Conservation (phyloP, 2,329 filamentous ascomycete species). For the Calonectria montana region DNA sequence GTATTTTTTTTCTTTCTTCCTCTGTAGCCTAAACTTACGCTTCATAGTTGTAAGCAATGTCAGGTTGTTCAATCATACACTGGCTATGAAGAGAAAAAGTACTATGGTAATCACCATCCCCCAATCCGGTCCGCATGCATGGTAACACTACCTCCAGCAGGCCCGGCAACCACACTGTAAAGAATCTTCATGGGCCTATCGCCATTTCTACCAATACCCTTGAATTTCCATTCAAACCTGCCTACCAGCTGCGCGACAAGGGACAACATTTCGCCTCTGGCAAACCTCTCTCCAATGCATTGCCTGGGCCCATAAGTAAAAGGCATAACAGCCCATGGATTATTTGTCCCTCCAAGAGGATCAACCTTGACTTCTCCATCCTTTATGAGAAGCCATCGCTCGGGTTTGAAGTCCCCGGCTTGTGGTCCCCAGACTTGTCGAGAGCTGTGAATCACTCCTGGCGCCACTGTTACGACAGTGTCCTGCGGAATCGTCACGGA, state of each 20-base stretch:
- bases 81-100: too few relatives aligned
- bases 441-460: slow-evolving; percentile 15
- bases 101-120: slow-evolving; percentile 21
- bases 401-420: slow-evolving; percentile 9
- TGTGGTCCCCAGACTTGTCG: slow-evolving; percentile 9
- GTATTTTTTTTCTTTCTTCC: too few relatives aligned
- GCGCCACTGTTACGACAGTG: slow-evolving; percentile 13
- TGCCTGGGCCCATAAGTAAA: slow-evolving; percentile 18
- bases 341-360: slow-evolving; percentile 25
- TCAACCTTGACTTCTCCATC: slow-evolving; percentile 23
- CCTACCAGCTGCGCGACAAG: slow-evolving; percentile 17
- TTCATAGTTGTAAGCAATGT: too few relatives aligned
- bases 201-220: slow-evolving; percentile 22
- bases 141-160: slow-evolving; percentile 22
- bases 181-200: slow-evolving; percentile 25
- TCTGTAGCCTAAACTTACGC: too few relatives aligned
- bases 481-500: background rate
- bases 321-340: slow-evolving; percentile 20
- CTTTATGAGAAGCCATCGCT: slow-evolving; percentile 8
- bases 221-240: slow-evolving; percentile 29
- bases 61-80: too few relatives aligned
- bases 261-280: slow-evolving; percentile 16
- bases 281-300: slow-evolving; percentile 20
- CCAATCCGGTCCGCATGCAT: slow-evolving; percentile 21
- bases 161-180: slow-evolving; percentile 21